Conservation (phyloP, 345 rosid genomes). For the Dipteronia dyeriana region DNA sequence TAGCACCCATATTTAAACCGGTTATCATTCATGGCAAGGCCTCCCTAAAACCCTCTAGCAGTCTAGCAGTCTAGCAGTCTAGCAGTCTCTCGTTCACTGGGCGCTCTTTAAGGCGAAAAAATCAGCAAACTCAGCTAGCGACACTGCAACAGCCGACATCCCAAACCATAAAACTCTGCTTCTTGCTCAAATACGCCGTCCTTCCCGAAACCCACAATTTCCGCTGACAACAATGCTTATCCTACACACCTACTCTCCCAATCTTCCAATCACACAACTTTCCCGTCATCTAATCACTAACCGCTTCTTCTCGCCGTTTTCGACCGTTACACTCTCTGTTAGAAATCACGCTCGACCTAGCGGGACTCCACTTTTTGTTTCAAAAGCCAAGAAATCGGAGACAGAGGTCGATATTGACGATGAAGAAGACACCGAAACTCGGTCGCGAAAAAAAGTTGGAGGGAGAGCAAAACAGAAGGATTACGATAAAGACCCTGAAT, state of each 20-base stretch:
- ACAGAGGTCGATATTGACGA: constrained; percentile 21
- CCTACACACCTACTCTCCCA: constrained; percentile 20
- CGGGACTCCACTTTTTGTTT: constrained; percentile 18
- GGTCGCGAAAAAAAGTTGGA: constrained; percentile 31
- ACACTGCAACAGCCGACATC: no score
- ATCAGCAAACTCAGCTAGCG: no score
- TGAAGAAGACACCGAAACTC: constrained; percentile 31
- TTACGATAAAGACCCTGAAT: constrained; percentile 85
- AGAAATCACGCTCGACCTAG: not conserved
- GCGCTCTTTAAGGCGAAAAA: not conserved
- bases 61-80: no score
- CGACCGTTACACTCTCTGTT: constrained; percentile 20
- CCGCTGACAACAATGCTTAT: constrained; percentile 21
- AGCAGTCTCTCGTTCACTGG: not conserved
- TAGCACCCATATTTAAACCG: not conserved
- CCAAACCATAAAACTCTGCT: not conserved
- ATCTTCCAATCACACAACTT: constrained; percentile 10
- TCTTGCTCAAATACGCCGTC: constrained; percentile 3
- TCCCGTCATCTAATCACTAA: not conserved
- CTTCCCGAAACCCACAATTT: not conserved
- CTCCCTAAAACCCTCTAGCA: constrained; percentile 1
- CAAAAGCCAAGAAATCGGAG: constrained; percentile 30
- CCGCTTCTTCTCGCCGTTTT: constrained; percentile 30
- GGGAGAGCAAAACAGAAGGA: constrained; percentile 52
- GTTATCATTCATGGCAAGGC: not conserved